A percentile compares a stretch with the other conserved stretches of the same genome.
Conservation (phyloP, 352 stramenopile species). For the Phytophthora europaea region DNA sequence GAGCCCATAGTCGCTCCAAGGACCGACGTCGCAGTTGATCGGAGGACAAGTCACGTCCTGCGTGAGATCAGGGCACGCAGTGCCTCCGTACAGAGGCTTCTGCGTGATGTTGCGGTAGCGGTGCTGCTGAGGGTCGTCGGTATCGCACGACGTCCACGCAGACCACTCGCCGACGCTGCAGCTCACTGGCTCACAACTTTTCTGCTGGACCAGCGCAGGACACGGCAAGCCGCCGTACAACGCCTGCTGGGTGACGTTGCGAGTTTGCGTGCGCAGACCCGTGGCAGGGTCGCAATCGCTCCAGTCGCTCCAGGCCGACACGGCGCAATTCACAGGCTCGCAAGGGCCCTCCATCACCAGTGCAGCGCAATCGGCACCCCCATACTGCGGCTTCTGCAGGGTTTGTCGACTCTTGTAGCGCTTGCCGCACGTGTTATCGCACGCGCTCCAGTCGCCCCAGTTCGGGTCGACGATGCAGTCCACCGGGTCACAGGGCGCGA, state of each 20-base stretch:
- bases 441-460: constrained; percentile 59
- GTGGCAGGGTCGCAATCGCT: constrained; percentile 48
- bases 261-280: constrained; percentile 48
- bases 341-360: constrained; percentile 47
- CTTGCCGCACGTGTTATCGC: constrained; percentile 44
- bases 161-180: constrained; percentile 57
- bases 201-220: constrained; percentile 45
- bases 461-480: constrained; percentile 53
- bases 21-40: constrained; percentile 49
- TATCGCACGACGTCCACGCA: constrained; percentile 62
- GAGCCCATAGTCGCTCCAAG: constrained; percentile 54
- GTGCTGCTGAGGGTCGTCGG: constrained; percentile 53
- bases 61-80: constrained; percentile 38
- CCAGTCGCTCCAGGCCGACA: constrained; percentile 57
- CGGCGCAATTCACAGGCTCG: constrained; percentile 60
- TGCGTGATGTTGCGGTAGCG: constrained; percentile 48
- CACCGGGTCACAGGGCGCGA: constrained; percentile 42
- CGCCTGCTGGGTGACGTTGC: constrained; percentile 34
- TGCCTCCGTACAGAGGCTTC: constrained; percentile 43
- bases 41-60: constrained; percentile 52
- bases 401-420: constrained; percentile 50
- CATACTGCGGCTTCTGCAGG: constrained; percentile 44
- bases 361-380: constrained; percentile 35
- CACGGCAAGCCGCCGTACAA: constrained; percentile 61
- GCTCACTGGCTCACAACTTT: constrained; percentile 53